phyloP scores from a whole-genome alignment of 441 rosid genomes.

The Populus hybrid region DNA sequence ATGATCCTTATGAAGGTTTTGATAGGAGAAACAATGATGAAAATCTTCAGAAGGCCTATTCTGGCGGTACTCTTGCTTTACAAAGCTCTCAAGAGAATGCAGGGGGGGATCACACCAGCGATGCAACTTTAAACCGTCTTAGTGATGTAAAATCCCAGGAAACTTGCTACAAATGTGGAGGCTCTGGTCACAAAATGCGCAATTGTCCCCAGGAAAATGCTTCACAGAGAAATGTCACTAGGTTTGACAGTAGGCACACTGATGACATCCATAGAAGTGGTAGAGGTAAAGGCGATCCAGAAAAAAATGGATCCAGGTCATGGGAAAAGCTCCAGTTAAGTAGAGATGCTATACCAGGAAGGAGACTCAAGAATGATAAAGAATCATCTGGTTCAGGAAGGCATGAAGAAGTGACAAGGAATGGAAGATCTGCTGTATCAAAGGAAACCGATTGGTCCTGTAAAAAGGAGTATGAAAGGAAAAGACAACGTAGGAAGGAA shows the following conservation, averaged over 20 bases:
- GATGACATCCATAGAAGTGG: conserved; percentile 21
- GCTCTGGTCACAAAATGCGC: conserved; percentile 38
- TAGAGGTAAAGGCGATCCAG: conserved; percentile 23
- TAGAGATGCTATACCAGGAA: conserved; percentile 19
- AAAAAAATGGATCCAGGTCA: conserved; percentile 23
- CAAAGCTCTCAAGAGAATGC: conserved; percentile 21
- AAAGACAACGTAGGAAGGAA: conserved; percentile 29
- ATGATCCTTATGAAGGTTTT: conserved; percentile 29
- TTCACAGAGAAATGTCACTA: conserved; percentile 21
- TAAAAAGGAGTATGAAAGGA: conserved; percentile 23
- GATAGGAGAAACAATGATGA: conserved; percentile 26
- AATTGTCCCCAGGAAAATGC: conserved; percentile 29
- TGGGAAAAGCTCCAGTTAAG: conserved; percentile 17
- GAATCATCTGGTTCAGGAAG: conserved; percentile 26
- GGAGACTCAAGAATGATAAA: conserved; percentile 14
- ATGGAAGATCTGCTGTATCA: conserved; percentile 20
- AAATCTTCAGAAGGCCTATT: conserved; percentile 16
- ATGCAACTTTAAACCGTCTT: conserved; percentile 17
- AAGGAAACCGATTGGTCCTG: conserved; percentile 20
- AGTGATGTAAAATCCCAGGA: conserved; percentile 17
- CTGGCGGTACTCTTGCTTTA: conserved; percentile 21
- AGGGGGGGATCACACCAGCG: conserved; percentile 8
- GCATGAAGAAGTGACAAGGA: conserved; percentile 12
- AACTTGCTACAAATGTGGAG: conserved; percentile 39
- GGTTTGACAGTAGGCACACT: conserved; percentile 20